Conservation (phyloP, 352 stramenopile genomes). For the Globisporangium iwayamae region DNA sequence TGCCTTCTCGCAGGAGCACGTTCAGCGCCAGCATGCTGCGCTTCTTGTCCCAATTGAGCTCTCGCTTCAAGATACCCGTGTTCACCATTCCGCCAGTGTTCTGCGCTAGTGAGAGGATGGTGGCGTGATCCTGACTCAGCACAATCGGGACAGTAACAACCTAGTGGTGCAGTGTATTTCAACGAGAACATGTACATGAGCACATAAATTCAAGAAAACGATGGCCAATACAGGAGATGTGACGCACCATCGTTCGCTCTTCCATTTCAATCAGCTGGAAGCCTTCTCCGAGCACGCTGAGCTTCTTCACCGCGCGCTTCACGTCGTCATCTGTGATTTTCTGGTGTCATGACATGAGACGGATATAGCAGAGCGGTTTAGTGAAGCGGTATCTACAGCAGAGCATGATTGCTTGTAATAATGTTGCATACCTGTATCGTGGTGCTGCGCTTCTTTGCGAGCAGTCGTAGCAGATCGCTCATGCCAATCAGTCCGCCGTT, state of each 20-base stretch:
- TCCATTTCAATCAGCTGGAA: conserved; percentile 94
- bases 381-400: background rate
- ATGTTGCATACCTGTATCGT: conserved; percentile 44
- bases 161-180: conserved; percentile 23
- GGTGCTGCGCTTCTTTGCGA: conserved; percentile 62
- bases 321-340: conserved; percentile 92
- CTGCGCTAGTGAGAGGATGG: conserved; percentile 89
- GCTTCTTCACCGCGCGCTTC: conserved; percentile 92
- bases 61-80: conserved; percentile 70
- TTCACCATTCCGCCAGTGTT: conserved; percentile 88
- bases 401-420: background rate
- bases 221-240: background rate
- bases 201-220: background rate
- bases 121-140: conserved; percentile 93
- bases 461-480: conserved; percentile 66
- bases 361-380: background rate
- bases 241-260: conserved; percentile 81
- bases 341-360: conserved; percentile 18
- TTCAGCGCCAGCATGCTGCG: conserved; percentile 90
- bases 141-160: conserved; percentile 95
- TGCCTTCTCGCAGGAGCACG: conserved; percentile 91
- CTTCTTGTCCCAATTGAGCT: conserved; percentile 90
- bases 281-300: conserved; percentile 92
- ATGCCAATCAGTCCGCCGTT: conserved; percentile 84
- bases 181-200: background rate